Evolutionary conservation across 495 filamentous ascomycete genomes (phyloP), one percentile per base, ranked within the genome.

Genomic region (Cladorrhinum samala): DNA sequence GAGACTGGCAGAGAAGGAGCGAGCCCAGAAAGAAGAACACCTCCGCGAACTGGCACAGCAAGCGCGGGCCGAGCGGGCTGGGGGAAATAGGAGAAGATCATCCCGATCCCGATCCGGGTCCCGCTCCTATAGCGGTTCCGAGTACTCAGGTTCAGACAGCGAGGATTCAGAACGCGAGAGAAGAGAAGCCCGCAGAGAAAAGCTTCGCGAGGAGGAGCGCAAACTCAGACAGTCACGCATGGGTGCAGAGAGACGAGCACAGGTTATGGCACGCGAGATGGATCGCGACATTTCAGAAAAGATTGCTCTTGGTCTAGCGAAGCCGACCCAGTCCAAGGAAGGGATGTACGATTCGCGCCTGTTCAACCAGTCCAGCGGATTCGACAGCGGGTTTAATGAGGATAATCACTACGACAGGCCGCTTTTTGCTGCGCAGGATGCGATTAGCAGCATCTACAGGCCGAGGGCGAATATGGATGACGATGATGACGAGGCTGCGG

Each of bases 361-460:
- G 38, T 99, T 99, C 72, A 96, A 96, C 70, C 90, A 94, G 72
- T 86, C 82, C 17, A 88, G 84, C 60, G 94, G 91, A 11, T 93
- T 99, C 70, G 82, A 85, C 57, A 72, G 71, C 38, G 94, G 93
- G 18, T 92, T 96, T 78, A 99, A 99, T 67, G 93, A 99, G 68
- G 94, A 99, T 66, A 90, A 99, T 60, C 83, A 83, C 1, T 99
- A 97, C 74, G 94, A 97, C 70, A 96, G 95, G 68, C 93, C 94
- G 46, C 73, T 99, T 16, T 99, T 99, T 68, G 91, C 91, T 9
- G 93, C 92, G 48, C 90, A 96, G 71, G 91, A 99, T 65, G 94
- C 92, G 3, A 90, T 95, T 59, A 91, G 81, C 69, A 90, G 86
- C 68, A 97, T 99, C 49, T 99, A 99, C 69, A 80, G 91, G 21